Percentiles rank a stretch among this genome's conserved stretches.
Evolutionary conservation across 306 rosid genomes (phyloP).

Genomic region (Malus orientalis): DNA sequence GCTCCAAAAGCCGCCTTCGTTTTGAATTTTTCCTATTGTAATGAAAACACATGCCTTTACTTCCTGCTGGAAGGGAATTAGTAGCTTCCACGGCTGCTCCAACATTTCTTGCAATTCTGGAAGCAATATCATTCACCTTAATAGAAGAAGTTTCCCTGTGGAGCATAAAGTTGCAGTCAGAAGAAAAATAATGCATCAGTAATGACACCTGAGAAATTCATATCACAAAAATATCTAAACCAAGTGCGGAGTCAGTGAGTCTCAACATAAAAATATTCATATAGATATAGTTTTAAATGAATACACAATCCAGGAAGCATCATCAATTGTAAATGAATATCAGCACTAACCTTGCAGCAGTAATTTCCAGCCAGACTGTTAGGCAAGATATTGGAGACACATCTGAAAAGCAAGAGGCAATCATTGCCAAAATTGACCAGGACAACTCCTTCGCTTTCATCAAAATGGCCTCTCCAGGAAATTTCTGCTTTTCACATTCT

Average conservation of each 20-base stretch:
- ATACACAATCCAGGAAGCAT: conserved; percentile 22
- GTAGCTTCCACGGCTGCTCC: conserved; percentile 89
- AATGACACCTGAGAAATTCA: background rate
- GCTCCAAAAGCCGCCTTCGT: conserved; percentile 62
- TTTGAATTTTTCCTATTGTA: conserved; percentile 74
- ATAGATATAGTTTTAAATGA: background rate
- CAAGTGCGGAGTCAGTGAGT: background rate
- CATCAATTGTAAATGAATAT: conserved; percentile 14
- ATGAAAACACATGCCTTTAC: conserved; percentile 63
- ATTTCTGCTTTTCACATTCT: conserved; percentile 66
- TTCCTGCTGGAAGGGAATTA: conserved; percentile 54
- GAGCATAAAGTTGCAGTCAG: conserved; percentile 26
- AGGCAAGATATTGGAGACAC: conserved; percentile 85
- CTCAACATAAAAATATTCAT: background rate
- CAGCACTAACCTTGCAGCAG: conserved; percentile 79
- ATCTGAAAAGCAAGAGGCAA: conserved; percentile 89
- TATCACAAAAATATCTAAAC: background rate
- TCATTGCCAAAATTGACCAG: conserved; percentile 91
- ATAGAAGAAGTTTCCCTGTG: conserved; percentile 90
- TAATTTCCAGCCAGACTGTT: conserved; percentile 91
- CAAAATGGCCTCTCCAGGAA: conserved; percentile 81
- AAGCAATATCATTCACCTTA: conserved; percentile 87
- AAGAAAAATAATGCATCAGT: background rate
- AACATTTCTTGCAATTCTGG: conserved; percentile 79
- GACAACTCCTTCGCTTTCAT: conserved; percentile 86